Conservation (phyloP, 2,329 filamentous ascomycete species). For the Coleophoma crateriformis region DNA sequence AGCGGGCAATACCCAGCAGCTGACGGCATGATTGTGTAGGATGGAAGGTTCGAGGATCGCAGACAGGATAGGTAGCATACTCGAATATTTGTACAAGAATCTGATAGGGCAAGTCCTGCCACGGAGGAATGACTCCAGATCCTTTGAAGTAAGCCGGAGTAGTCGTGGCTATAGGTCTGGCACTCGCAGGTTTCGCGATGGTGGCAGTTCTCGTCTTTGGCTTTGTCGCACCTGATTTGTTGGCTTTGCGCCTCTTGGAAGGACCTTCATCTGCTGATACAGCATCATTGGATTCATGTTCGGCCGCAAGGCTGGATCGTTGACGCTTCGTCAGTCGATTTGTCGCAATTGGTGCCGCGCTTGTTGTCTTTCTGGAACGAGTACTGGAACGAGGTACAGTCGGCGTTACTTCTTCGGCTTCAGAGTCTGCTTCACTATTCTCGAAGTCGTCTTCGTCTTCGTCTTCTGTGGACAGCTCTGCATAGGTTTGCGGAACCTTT, state of each 20-base stretch:
- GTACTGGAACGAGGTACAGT: neutral
- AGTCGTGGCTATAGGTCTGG: no score
- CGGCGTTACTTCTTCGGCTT: neutral
- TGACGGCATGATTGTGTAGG: slow-evolving; percentile 45
- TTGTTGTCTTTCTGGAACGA: neutral
- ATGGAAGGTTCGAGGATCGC: slow-evolving; percentile 37
- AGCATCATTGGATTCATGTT: neutral
- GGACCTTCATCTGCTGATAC: neutral
- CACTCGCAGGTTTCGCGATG: neutral
- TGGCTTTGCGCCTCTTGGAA: slow-evolving; percentile 2
- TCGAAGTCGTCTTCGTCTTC: neutral
- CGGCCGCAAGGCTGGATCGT: neutral
- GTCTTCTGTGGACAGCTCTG: neutral
- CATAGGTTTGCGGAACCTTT: neutral
- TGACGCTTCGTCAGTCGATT: neutral
- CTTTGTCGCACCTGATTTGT: neutral
- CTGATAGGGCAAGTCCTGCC: slow-evolving; percentile 60
- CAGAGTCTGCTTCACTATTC: neutral
- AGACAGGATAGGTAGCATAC: slow-evolving; percentile 54
- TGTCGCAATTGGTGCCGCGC: neutral
- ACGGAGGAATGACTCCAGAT: slow-evolving; percentile 42
- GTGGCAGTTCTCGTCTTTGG: neutral
- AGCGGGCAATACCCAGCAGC: slow-evolving; percentile 57
- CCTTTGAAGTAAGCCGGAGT: neutral
- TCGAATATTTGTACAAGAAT: slow-evolving; percentile 66